These are phyloP conservation scores for Cymbopogon flexuosus DNA, from an alignment of 202 grass and related monocot genomes.

Conservation along the genomic window DNA sequence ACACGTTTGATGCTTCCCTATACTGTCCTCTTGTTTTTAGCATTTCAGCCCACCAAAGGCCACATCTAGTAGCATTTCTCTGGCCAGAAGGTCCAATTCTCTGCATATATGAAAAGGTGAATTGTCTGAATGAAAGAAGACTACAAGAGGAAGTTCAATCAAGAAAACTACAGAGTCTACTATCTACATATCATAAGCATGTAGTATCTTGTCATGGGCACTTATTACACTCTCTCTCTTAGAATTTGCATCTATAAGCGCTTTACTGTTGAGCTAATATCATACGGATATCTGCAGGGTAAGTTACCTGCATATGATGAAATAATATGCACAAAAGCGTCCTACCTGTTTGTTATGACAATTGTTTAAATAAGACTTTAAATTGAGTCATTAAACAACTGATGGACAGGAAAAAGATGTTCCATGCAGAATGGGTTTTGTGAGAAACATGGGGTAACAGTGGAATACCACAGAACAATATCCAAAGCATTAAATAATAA, in stretches of 20 bases:
- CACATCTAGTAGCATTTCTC: slow-evolving; percentile 93
- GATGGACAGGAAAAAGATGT: not conserved
- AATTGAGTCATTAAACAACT: not conserved
- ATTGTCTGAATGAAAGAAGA: slow-evolving; percentile 15
- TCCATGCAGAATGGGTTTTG: not conserved
- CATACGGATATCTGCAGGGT: not conserved
- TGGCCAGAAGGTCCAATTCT: slow-evolving; percentile 76
- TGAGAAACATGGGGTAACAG: not conserved
- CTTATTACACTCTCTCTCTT: not conserved
- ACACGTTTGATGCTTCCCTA: slow-evolving; percentile 81
- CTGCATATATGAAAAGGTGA: slow-evolving; percentile 47
- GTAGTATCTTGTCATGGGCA: not conserved
- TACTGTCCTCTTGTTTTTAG: slow-evolving; percentile 79
- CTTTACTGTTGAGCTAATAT: not conserved
- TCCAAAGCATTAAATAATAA: not conserved
- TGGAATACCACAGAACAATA: slow-evolving; percentile 11
- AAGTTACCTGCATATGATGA: not conserved
- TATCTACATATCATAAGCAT: not conserved
- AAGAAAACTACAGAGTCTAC: not conserved
- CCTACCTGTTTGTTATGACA: not conserved
- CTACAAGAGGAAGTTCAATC: slow-evolving; percentile 15
- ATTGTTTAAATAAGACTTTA: not conserved
- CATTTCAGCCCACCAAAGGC: slow-evolving; percentile 99
- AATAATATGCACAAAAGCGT: not conserved
- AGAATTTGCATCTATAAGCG: not conserved